Percentiles rank a stretch among this genome's conserved stretches.
Evolutionary conservation across 345 rosid species (phyloP).

Genomic region (Eucalyptus camaldulensis): DNA sequence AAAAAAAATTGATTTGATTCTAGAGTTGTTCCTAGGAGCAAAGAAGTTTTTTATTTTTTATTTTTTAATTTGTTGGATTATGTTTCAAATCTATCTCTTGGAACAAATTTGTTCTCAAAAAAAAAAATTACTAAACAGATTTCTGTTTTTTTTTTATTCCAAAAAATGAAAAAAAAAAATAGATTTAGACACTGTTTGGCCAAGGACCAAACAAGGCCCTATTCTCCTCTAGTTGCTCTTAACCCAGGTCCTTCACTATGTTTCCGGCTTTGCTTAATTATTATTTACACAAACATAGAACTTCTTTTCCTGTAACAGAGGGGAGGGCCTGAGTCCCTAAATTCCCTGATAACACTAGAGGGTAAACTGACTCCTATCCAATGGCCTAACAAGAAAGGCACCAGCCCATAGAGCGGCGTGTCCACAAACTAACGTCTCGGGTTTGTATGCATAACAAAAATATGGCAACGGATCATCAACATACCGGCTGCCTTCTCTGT

Average conservation of each 20-base stretch:
- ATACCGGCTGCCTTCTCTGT: not conserved
- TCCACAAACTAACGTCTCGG: not conserved
- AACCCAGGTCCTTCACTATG: not conserved
- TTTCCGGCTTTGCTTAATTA: not conserved
- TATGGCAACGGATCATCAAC: not conserved
- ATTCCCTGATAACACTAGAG: not conserved
- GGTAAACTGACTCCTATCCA: not conserved
- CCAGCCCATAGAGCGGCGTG: not conserved
- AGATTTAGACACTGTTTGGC: too few species aligned
- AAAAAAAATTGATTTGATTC: too few species aligned
- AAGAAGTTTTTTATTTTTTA: too few species aligned
- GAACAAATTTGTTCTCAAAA: too few species aligned
- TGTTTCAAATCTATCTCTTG: too few species aligned
- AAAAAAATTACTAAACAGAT: too few species aligned
- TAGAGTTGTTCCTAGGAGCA: too few species aligned
- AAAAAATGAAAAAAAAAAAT: too few species aligned
- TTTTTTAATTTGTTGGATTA: too few species aligned
- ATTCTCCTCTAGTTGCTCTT: not conserved
- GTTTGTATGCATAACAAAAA: not conserved
- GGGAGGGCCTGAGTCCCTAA: not conserved
- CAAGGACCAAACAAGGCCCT: rapidly evolving
- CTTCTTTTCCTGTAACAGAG: not conserved
- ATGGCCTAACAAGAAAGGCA: not conserved
- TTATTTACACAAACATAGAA: too few species aligned
- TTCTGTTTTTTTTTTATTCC: rapidly evolving